Percentiles rank a stretch among this genome's conserved stretches.
Conservation (phyloP, 2,329 filamentous ascomycete species). For the Phaeosphaeriaceae sp. region DNA sequence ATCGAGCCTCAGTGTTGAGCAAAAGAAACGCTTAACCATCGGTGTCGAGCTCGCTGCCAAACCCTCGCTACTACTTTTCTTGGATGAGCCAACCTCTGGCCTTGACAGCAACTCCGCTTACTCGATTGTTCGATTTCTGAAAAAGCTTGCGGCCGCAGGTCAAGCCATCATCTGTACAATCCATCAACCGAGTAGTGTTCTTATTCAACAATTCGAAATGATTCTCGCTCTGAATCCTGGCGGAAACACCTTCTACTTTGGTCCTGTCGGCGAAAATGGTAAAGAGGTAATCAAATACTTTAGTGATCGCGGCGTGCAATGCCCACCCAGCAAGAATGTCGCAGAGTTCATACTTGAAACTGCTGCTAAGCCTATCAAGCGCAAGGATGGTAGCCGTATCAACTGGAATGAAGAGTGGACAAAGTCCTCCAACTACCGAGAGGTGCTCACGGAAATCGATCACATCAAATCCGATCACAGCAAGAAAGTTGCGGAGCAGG, state of each 20-base stretch:
- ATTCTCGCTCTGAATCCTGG: slow-evolving; percentile 72
- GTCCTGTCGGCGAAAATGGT: slow-evolving; percentile 71
- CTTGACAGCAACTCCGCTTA: slow-evolving; percentile 73
- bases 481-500: slow-evolving; percentile 48
- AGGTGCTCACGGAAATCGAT: slow-evolving; percentile 69
- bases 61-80: slow-evolving; percentile 70
- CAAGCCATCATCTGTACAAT: slow-evolving; percentile 78
- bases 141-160: slow-evolving; percentile 69
- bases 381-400: slow-evolving; percentile 61
- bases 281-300: slow-evolving; percentile 72
- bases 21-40: slow-evolving; percentile 75
- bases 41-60: slow-evolving; percentile 70
- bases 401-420: slow-evolving; percentile 81
- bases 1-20: slow-evolving; percentile 69
- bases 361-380: slow-evolving; percentile 63
- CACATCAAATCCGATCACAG: slow-evolving; percentile 65
- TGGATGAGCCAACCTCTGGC: slow-evolving; percentile 75
- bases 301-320: slow-evolving; percentile 67
- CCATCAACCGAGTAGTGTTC: slow-evolving; percentile 72
- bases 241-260: slow-evolving; percentile 76
- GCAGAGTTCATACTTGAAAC: slow-evolving; percentile 72
- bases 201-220: slow-evolving; percentile 77
- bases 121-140: slow-evolving; percentile 71
- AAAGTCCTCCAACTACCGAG: slow-evolving; percentile 66
- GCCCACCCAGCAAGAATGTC: slow-evolving; percentile 70